Conservation (phyloP, 768 basidiomycete genomes). For the Panaeolus papilionaceus region DNA sequence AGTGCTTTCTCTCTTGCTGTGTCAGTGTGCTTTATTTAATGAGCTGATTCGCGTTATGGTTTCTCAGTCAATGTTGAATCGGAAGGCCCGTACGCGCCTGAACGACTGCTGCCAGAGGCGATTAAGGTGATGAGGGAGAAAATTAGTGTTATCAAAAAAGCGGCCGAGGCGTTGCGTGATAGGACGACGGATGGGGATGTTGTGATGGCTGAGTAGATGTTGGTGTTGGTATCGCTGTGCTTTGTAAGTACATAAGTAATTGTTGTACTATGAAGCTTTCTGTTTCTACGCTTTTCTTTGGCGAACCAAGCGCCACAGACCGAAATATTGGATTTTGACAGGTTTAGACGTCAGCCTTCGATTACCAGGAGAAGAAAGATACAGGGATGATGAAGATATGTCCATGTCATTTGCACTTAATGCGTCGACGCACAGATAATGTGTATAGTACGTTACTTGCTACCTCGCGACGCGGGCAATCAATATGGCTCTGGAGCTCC, state of each 20-base stretch:
- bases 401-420: too few species aligned
- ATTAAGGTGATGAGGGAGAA: slow-evolving; percentile 85
- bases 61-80: slow-evolving; percentile 85
- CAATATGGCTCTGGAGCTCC: too few species aligned
- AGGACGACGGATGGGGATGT: slow-evolving; percentile 52
- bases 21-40: not conserved
- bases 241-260: not conserved
- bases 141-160: slow-evolving; percentile 61
- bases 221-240: not conserved
- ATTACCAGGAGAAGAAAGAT: too few species aligned
- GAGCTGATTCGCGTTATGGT: not conserved
- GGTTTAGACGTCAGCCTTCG: too few species aligned
- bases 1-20: slow-evolving; percentile 33
- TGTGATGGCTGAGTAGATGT: slow-evolving; percentile 45
- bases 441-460: too few species aligned
- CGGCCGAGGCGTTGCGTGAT: slow-evolving; percentile 62
- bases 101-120: slow-evolving; percentile 82
- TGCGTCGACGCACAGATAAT: too few species aligned
- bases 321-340: too few species aligned
- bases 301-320: too few species aligned
- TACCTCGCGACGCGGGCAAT: too few species aligned
- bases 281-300: not conserved
- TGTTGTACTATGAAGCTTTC: not conserved
- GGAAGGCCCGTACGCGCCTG: slow-evolving; percentile 86
- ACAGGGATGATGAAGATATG: too few species aligned